Conservation (phyloP, 2,329 filamentous ascomycete species). For the Fusarium sp. region DNA sequence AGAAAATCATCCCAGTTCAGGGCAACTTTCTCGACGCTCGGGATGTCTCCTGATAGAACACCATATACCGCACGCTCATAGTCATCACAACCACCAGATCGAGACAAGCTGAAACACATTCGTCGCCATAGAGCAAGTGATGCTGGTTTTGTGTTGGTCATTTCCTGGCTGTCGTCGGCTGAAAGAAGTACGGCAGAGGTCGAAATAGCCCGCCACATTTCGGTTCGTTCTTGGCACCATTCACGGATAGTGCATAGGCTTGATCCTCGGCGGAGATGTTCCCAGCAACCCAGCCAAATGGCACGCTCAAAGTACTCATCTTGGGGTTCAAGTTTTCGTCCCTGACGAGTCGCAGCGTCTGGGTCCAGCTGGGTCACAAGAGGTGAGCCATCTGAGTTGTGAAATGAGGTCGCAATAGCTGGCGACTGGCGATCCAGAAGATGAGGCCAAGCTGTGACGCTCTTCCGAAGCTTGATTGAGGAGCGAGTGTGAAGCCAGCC, state of each 20-base stretch:
- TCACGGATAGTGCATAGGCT: constrained; percentile 79
- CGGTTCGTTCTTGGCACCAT: constrained; percentile 87
- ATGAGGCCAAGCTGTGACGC: constrained; percentile 74
- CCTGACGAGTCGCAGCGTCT: constrained; percentile 86
- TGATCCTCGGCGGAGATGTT: constrained; percentile 88
- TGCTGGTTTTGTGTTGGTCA: constrained; percentile 52
- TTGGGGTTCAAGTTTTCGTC: constrained; percentile 78
- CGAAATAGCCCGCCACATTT: constrained; percentile 88
- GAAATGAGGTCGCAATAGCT: constrained; percentile 65
- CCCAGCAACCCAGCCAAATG: constrained; percentile 94
- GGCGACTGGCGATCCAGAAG: constrained; percentile 72
- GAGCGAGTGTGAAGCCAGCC: constrained; percentile 94
- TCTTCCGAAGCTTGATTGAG: constrained; percentile 90
- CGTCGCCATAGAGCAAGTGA: constrained; percentile 78
- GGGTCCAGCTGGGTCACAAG: constrained; percentile 92
- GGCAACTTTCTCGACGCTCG: constrained; percentile 81
- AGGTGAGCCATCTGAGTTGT: constrained; percentile 70
- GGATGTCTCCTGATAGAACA: constrained; percentile 85
- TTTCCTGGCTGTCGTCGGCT: constrained; percentile 57
- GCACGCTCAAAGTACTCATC: constrained; percentile 91
- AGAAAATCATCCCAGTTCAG: constrained; percentile 87
- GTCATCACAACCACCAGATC: constrained; percentile 75
- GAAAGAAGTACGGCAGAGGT: constrained; percentile 78
- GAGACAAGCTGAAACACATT: constrained; percentile 78
- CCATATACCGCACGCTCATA: constrained; percentile 94